Base-by-base conservation (phyloP, 805 yeast genomes). In the Kodamaea lidongshanica region DNA sequence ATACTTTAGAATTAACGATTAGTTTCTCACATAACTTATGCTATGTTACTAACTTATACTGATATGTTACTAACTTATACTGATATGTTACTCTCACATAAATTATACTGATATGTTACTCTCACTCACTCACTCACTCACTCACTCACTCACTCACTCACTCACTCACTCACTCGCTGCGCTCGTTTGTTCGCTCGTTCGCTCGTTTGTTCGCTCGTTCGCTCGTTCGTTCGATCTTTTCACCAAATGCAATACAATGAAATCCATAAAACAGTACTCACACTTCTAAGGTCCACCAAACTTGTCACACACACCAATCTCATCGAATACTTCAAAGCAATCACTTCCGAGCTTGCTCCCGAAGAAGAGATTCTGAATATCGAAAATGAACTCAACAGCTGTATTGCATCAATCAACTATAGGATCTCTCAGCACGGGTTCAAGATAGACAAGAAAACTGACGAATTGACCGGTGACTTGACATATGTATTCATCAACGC, bases 401-500 rank as follows among this genome's bases (percentile, higher is more conserved):
- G 42, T 22, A 44, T 62, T 8, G 34, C 60, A 12, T 28, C 37
- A 9, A 58, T 62, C 37, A 62, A 62, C 45, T 34, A 40, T 12
- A 34, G 39, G 5, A 48, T 72, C 12, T 52, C 50, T 2, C 45
- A 46, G 3, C 49, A 65, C 17, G 72, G 67, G 14, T 58, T 70
- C 39, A 66, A 61, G 32, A 50, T 74, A 39, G 69, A 54, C 43
- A 55, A 54, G 47, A 54, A 40, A 32, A 54, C 52, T 30, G 57
- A 54, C 38, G 69, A 69, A 37, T 39, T 46, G 3, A 44, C 57
- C 5, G 56, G 58, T 4, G 48, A 39, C 7, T 38, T 50, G 7
- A 35, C 44, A 18, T 70, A 62, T 41, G 48, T 56, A 12, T 59
- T 69, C 25, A 55, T 70, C 14, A 72, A 72, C 42, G 53, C 60